phyloP scores from a whole-genome alignment of 805 yeast genomes.

The Candida montana region DNA sequence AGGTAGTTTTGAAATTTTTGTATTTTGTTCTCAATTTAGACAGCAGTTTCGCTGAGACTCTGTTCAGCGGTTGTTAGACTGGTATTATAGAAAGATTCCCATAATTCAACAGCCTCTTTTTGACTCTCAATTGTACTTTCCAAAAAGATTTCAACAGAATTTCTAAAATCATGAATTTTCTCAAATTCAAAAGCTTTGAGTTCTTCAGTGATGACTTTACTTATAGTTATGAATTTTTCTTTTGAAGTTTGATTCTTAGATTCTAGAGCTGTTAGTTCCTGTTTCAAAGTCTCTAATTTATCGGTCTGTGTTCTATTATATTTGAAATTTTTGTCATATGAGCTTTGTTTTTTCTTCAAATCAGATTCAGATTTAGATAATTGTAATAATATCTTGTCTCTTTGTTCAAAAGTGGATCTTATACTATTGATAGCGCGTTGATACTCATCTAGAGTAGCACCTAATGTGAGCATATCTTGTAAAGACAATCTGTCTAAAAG shows the following conservation, averaged over 20 bases:
- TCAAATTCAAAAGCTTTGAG: slow-evolving; percentile 64
- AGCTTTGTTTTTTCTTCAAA: slow-evolving; percentile 38
- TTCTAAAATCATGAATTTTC: slow-evolving; percentile 77
- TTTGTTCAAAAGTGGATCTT: slow-evolving; percentile 64
- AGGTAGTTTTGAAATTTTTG: too few species aligned
- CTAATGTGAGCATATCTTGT: slow-evolving; percentile 83
- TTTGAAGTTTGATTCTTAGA: slow-evolving; percentile 49
- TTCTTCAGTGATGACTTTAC: slow-evolving; percentile 63
- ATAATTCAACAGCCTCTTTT: slow-evolving; percentile 82
- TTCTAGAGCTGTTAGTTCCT: slow-evolving; percentile 55
- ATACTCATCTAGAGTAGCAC: slow-evolving; percentile 85
- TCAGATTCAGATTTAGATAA: slow-evolving; percentile 47
- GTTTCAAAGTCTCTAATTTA: slow-evolving; percentile 49
- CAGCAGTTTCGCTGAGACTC: background rate
- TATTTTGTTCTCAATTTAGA: background rate
- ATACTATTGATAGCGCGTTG: slow-evolving; percentile 71
- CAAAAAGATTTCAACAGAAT: slow-evolving; percentile 82
- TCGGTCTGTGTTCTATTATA: slow-evolving; percentile 55
- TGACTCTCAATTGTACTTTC: slow-evolving; percentile 91
- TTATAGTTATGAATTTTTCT: slow-evolving; percentile 56
- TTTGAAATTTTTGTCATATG: slow-evolving; percentile 40
- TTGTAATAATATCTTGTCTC: slow-evolving; percentile 51
- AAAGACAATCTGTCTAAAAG: slow-evolving; percentile 70
- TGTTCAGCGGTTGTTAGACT: slow-evolving; percentile 19
- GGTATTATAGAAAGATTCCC: slow-evolving; percentile 82